phyloP scores from a whole-genome alignment of 75 land plant genomes.

The Sequoiadendron giganteum region DNA sequence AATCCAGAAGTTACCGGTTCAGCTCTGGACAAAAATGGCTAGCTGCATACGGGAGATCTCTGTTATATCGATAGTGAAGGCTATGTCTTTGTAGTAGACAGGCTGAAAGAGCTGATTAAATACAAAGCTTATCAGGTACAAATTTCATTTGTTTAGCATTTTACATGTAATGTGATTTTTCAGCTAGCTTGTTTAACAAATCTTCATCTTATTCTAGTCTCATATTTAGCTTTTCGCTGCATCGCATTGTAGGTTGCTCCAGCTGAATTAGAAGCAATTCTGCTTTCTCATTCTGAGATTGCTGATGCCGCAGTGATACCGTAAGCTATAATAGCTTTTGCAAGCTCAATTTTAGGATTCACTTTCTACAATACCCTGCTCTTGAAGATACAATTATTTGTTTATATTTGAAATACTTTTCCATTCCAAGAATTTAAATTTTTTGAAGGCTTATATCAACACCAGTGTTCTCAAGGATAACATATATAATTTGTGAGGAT shows the following conservation, averaged over 20 bases:
- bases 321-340: conserved; percentile 29
- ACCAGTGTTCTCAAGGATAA: too few species aligned
- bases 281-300: conserved; percentile 59
- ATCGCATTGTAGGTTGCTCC: conserved; percentile 53
- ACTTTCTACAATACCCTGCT: neutral
- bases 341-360: neutral
- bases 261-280: conserved; percentile 68
- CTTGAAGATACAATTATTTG: too few species aligned
- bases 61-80: conserved; percentile 83
- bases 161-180: neutral
- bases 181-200: neutral
- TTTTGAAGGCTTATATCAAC: too few species aligned
- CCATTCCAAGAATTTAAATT: too few species aligned
- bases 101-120: conserved; percentile 89
- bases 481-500: too few species aligned
- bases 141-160: neutral
- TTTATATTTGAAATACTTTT: too few species aligned
- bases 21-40: conserved; percentile 62
- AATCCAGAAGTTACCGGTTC: conserved; percentile 64
- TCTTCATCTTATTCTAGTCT: neutral
- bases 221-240: neutral
- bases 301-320: conserved; percentile 74
- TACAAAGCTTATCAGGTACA: conserved; percentile 89
- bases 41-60: conserved; percentile 81
- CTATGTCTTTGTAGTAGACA: conserved; percentile 68